phyloP scores from a whole-genome alignment of 495 filamentous ascomycete species.

The Penicillium manginii region DNA sequence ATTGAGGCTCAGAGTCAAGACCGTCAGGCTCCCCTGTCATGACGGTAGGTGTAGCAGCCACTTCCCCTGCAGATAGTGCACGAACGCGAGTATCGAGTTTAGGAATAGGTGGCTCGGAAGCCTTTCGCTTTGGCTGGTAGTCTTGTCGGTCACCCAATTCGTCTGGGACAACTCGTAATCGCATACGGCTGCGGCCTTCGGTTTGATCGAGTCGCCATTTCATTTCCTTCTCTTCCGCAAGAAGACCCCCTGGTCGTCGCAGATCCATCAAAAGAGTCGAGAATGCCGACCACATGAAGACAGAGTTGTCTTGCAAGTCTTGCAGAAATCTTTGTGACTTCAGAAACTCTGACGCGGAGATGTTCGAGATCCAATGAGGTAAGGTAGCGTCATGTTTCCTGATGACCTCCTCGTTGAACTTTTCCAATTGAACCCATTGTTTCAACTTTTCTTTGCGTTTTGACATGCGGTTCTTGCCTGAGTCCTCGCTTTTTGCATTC shows the following conservation, averaged over 20 bases:
- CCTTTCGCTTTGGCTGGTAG: conserved; percentile 84
- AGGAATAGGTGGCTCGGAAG: conserved; percentile 48
- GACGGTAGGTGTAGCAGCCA: conserved; percentile 38
- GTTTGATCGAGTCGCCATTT: conserved; percentile 95
- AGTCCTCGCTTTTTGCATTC: conserved; percentile 75
- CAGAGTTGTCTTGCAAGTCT: conserved; percentile 86
- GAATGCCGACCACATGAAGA: conserved; percentile 73
- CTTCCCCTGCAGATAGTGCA: conserved; percentile 35
- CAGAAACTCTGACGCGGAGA: conserved; percentile 86
- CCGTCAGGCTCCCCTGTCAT: conserved; percentile 33
- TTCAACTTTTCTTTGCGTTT: conserved; percentile 83
- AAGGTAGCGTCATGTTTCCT: conserved; percentile 81
- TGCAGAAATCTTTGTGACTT: conserved; percentile 87
- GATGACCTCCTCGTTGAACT: conserved; percentile 68
- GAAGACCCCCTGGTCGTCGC: conserved; percentile 74
- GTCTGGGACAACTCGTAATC: conserved; percentile 81
- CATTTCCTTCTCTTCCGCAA: conserved; percentile 62
- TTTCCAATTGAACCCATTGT: conserved; percentile 71
- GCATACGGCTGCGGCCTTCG: conserved; percentile 94
- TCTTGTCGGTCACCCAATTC: conserved; percentile 66
- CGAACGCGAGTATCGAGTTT: conserved; percentile 43
- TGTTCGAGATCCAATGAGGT: conserved; percentile 90
- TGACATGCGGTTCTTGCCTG: conserved; percentile 63
- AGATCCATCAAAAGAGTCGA: conserved; percentile 74
- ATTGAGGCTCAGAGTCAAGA: conserved; percentile 29